phyloP scores from a whole-genome alignment of 1,284 basidiomycete genomes.

The Sutorius eximius region DNA sequence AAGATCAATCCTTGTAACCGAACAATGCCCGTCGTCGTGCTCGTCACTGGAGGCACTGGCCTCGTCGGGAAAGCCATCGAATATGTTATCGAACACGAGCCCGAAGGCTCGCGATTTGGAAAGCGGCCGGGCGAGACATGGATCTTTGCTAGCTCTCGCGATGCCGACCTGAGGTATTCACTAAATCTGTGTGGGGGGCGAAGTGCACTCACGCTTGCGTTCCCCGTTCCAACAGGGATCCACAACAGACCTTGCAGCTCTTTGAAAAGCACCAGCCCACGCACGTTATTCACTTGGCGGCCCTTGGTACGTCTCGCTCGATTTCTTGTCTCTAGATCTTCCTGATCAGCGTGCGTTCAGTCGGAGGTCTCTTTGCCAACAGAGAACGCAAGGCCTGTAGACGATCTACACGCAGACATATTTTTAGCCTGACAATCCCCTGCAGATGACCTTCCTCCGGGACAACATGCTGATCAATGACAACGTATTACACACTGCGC shows the following conservation, averaged over 20 bases:
- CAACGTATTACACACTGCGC: conserved; percentile 76
- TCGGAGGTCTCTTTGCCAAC: conserved; percentile 89
- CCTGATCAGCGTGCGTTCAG: conserved; percentile 40
- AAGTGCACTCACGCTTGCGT: conserved; percentile 1
- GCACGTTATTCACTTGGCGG: conserved; percentile 89
- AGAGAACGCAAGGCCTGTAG: conserved; percentile 78
- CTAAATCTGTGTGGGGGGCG: background rate
- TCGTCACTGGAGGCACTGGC: conserved; percentile 84
- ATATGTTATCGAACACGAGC: conserved; percentile 76
- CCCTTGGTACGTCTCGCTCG: conserved; percentile 58
- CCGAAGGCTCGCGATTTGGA: conserved; percentile 74
- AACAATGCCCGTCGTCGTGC: conserved; percentile 52
- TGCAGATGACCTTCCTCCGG: conserved; percentile 78
- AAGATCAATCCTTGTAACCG: background rate
- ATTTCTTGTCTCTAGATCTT: background rate
- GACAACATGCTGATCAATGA: conserved; percentile 93
- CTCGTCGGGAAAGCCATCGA: conserved; percentile 84
- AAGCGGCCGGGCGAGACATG: conserved; percentile 75
- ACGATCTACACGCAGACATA: background rate
- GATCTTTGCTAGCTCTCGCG: conserved; percentile 77
- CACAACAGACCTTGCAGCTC: conserved; percentile 60
- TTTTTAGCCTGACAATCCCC: background rate
- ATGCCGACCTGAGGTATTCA: conserved; percentile 72
- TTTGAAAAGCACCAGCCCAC: conserved; percentile 89
- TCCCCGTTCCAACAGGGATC: conserved; percentile 47